A percentile compares a stretch with the other conserved stretches of the same genome.
phyloP scores from a whole-genome alignment of 1,139 yeast species.

The Lodderomyces parapsilosis region DNA sequence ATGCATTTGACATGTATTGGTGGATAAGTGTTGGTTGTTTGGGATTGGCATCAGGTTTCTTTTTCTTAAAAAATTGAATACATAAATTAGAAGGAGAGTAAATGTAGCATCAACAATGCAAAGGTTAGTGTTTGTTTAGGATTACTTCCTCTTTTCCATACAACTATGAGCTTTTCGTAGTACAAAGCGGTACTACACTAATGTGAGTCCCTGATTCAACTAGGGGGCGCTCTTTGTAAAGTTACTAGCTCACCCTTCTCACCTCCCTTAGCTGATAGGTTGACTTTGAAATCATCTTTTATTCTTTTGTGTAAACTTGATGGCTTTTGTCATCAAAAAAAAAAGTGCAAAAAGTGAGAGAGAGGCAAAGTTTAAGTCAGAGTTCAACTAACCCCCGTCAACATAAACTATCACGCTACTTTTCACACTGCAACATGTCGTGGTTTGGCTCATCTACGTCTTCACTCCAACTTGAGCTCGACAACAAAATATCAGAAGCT shows the following conservation, averaged over 20 bases:
- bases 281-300: no score
- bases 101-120: not conserved
- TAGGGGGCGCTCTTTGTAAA: no score
- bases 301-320: not conserved
- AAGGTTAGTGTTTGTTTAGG: no score
- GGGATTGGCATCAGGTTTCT: slow-evolving; percentile 24
- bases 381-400: not conserved
- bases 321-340: not conserved
- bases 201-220: no score
- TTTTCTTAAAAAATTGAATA: slow-evolving; percentile 12
- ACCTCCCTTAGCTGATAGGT: no score
- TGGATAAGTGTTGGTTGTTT: slow-evolving; percentile 37
- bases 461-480: slow-evolving; percentile 51
- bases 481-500: slow-evolving; percentile 68
- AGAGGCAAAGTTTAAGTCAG: slow-evolving; percentile 1
- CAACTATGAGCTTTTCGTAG: no score
- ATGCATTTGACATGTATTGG: slow-evolving; percentile 47
- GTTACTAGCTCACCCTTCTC: no score
- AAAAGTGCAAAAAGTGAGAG: no score
- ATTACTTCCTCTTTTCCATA: not conserved
- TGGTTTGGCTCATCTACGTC: slow-evolving; percentile 53
- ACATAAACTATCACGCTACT: not conserved
- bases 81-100: slow-evolving; percentile 4
- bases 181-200: no score
- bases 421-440: slow-evolving; percentile 39